A percentile compares a stretch with the other conserved stretches of the same genome.
phyloP scores from a whole-genome alignment of 2,329 filamentous ascomycete species.

The Ophiostoma sp. region DNA sequence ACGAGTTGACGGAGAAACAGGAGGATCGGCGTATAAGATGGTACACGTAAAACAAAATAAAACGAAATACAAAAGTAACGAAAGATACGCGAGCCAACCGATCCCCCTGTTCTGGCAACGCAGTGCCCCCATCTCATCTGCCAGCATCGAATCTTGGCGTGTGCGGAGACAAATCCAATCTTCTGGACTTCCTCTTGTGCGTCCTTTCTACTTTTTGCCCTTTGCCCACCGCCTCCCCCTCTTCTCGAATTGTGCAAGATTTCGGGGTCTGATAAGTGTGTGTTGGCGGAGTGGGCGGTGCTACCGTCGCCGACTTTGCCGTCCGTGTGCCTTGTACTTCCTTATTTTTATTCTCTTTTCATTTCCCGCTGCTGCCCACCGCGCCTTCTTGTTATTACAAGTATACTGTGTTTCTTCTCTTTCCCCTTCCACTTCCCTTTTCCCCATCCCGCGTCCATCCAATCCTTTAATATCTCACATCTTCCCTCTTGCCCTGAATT shows the following conservation, averaged over 20 bases:
- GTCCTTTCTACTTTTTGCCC: not conserved
- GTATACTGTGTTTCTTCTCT: not conserved
- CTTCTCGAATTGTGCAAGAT: not conserved
- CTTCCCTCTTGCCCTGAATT: not conserved
- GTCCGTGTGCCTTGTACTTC: constrained; percentile 3
- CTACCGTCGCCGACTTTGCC: constrained; percentile 7
- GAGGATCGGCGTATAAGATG: constrained; percentile 4
- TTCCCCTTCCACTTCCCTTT: not conserved
- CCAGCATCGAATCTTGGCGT: constrained; percentile 8
- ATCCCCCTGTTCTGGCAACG: not conserved
- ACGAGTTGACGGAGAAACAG: constrained; percentile 3
- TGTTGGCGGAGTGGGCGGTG: not conserved
- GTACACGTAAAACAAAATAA: not conserved
- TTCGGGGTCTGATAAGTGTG: not conserved
- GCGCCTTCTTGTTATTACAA: not conserved
- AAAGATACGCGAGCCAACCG: not conserved
- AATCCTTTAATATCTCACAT: constrained; percentile 4
- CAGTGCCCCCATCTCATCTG: constrained; percentile 7
- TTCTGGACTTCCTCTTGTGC: not conserved
- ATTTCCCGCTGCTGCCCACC: not conserved
- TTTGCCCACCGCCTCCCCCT: not conserved
- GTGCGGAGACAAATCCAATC: constrained; percentile 7
- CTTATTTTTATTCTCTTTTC: not conserved
- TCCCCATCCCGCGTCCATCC: not conserved
- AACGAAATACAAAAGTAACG: not conserved